Conservation (phyloP, 306 rosid species). For the Dryas drummondii region DNA sequence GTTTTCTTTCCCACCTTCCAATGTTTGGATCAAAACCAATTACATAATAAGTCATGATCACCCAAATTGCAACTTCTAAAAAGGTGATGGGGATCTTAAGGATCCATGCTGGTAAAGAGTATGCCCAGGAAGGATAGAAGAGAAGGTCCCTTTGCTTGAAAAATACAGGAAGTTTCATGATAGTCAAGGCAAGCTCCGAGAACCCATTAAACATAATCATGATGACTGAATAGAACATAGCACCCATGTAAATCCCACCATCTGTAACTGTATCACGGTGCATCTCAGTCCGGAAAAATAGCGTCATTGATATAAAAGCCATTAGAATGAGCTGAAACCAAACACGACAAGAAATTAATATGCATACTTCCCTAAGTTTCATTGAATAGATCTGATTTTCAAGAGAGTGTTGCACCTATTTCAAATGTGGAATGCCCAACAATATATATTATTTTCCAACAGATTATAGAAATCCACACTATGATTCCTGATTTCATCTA, state of each 20-base stretch:
- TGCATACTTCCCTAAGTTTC: neutral
- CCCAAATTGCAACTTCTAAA: slow-evolving; percentile 41
- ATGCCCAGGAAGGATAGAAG: slow-evolving; percentile 46
- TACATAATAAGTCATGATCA: slow-evolving; percentile 41
- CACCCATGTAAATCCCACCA: slow-evolving; percentile 35
- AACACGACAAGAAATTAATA: neutral
- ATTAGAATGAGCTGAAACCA: slow-evolving; percentile 27
- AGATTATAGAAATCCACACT: neutral
- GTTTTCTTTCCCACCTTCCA: slow-evolving; percentile 29
- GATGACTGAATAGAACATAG: slow-evolving; percentile 31
- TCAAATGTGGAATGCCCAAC: neutral
- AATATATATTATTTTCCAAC: neutral
- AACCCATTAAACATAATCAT: slow-evolving; percentile 40
- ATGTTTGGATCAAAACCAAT: slow-evolving; percentile 41
- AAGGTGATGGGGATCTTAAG: slow-evolving; percentile 43
- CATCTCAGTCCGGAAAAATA: slow-evolving; percentile 40
- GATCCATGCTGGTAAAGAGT: slow-evolving; percentile 39
- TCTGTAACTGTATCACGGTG: slow-evolving; percentile 21
- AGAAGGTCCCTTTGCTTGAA: slow-evolving; percentile 50
- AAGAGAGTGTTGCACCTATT: neutral
- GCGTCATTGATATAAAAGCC: slow-evolving; percentile 34
- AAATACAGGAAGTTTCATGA: slow-evolving; percentile 46
- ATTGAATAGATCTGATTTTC: neutral
- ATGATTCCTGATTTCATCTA: neutral
- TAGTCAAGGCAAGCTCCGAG: slow-evolving; percentile 43